phyloP scores from a whole-genome alignment of 2,329 filamentous ascomycete species.

The Trichocomaceae sp. region DNA sequence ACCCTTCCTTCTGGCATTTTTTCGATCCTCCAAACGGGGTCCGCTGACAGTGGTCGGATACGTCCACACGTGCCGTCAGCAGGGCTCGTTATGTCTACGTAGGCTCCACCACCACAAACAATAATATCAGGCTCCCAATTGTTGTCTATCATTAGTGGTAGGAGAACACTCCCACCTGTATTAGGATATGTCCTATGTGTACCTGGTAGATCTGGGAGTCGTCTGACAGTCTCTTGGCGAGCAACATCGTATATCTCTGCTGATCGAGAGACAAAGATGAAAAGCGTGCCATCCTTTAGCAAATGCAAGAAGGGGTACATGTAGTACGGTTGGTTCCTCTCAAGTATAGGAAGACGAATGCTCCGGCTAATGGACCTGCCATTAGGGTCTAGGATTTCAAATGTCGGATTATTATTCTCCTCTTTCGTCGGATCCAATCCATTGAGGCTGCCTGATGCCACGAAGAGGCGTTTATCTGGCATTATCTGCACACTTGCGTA shows the following conservation, averaged over 20 bases:
- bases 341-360: constrained; percentile 48
- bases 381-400: constrained; percentile 50
- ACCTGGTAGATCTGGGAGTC: constrained; percentile 49
- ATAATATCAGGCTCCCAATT: constrained; percentile 50
- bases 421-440: constrained; percentile 49
- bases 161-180: constrained; percentile 53
- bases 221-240: constrained; percentile 40
- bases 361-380: constrained; percentile 45
- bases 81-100: constrained; percentile 54
- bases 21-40: constrained; percentile 52
- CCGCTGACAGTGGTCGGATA: constrained; percentile 45
- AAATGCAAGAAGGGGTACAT: constrained; percentile 60
- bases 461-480: constrained; percentile 52
- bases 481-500: constrained; percentile 56
- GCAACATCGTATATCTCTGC: constrained; percentile 51
- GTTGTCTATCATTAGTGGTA: constrained; percentile 48
- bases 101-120: constrained; percentile 55
- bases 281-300: constrained; percentile 50
- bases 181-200: constrained; percentile 56
- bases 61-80: constrained; percentile 54
- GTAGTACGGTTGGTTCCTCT: constrained; percentile 55
- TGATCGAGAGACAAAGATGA: constrained; percentile 52
- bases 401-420: constrained; percentile 58
- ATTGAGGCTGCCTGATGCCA: constrained; percentile 55
- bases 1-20: constrained; percentile 52